Evolutionary conservation across 768 basidiomycete species (phyloP).

Genomic region (Tylopilus rubrobrunneus): DNA sequence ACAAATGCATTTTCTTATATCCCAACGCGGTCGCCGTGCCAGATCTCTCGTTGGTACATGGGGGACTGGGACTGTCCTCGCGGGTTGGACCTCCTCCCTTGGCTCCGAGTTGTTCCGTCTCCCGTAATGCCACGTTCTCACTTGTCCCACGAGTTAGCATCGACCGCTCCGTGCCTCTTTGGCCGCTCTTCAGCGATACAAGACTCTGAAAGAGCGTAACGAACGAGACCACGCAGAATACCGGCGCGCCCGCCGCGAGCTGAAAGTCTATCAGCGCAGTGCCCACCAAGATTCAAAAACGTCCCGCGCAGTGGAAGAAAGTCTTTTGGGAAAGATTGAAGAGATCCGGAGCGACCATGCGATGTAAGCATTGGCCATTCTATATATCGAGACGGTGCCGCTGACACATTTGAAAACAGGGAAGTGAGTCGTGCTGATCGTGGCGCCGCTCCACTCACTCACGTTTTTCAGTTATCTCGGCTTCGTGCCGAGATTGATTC

Average conservation of each 20-base stretch:
- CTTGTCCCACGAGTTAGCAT: slow-evolving; percentile 25
- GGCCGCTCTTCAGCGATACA: slow-evolving; percentile 37
- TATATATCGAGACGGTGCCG: background rate
- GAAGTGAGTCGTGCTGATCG: slow-evolving; percentile 25
- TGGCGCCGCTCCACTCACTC: slow-evolving; percentile 18
- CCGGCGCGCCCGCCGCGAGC: slow-evolving; percentile 30
- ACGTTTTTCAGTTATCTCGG: slow-evolving; percentile 27
- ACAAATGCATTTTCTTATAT: slow-evolving; percentile 1
- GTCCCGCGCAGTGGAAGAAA: slow-evolving; percentile 35
- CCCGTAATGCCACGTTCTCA: slow-evolving; percentile 17
- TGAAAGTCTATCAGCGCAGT: slow-evolving; percentile 27
- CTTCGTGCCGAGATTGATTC: slow-evolving; percentile 36
- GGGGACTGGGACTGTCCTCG: background rate
- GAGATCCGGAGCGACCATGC: slow-evolving; percentile 30
- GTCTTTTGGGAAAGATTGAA: slow-evolving; percentile 30
- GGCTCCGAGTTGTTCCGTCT: slow-evolving; percentile 22
- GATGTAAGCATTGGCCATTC: slow-evolving; percentile 20
- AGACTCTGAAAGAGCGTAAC: slow-evolving; percentile 33
- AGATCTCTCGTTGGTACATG: background rate
- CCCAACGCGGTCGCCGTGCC: background rate
- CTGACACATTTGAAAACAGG: slow-evolving; percentile 19
- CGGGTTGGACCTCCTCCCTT: slow-evolving; percentile 3
- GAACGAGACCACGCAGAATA: slow-evolving; percentile 30
- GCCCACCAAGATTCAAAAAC: slow-evolving; percentile 33
- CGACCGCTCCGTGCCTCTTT: slow-evolving; percentile 31